Evolutionary conservation across 352 stramenopile species (phyloP), one percentile per base, ranked within the genome.

Genomic region (Globisporangium polare): DNA sequence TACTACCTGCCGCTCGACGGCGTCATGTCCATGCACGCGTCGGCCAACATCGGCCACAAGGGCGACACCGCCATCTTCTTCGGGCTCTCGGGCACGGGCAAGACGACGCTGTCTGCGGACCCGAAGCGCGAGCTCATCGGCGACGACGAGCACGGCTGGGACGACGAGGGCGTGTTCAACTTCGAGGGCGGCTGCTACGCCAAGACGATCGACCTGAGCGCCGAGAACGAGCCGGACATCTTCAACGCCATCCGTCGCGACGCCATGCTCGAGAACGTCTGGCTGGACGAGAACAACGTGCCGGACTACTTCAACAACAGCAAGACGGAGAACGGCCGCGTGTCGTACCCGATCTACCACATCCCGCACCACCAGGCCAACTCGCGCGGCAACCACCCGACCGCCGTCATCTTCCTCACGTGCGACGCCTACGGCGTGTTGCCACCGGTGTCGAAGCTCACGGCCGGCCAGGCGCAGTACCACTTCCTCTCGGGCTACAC

Each of bases 341-440:
- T 99, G 60, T 98, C 93, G n/a, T 99, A 99, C 78, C 97, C 97
- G n/a, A 98, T 99, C 75, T 96, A 98, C 74, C 96, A 99, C 83
- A 99, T 99, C 83, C 81, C 90, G 52, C 97, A 97, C 78, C 94
- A 97, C 75, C 91, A 96, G 66, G 73, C 75, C 43, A 82, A 62
- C 33, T 93, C 80, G 62, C 92, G 80, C 69, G 97, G 95, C 45
- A 92, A 89, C 47, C 96, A 99, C 78, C 97, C 97, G 60, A 93
- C 96, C 37, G 97, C 97, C 70, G 92, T 99, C 57, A 95, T 99
- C 53, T 99, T 99, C 83, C 84, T 99, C 35, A 98, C 95, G 47
- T 98, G 94, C 73, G 97, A 99, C 77, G 97, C 97, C 42, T 99
- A 98, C 80, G 97, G 97, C 56, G 96, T 99, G 42, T 75, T 99